Base-by-base conservation (phyloP, 495 filamentous ascomycete species). In the Xylaria flabelliformis region DNA sequence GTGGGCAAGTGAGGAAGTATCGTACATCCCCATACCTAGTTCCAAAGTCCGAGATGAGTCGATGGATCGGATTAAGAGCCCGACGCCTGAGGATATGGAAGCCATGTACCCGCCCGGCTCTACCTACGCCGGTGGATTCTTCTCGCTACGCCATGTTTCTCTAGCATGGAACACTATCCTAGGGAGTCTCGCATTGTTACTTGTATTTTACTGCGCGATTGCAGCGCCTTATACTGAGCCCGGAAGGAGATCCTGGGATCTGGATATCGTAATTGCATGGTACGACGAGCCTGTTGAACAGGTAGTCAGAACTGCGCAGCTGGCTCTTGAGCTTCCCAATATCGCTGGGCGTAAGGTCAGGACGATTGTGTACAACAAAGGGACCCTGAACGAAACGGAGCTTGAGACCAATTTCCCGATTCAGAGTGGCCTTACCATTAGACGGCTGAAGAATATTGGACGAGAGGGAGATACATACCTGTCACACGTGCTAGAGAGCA, bases 321-420 rank as follows among this genome's bases (percentile, higher is more conserved):
- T 72, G 6, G 63, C 41, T 41, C 62, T 67, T 19, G 62, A 72
- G 0, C 51, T 66, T 34, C 63, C 70, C 12, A 72, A 61, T 32
- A 44, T 72, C 17, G 51, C 70, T 29, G 70, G 51, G 39, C 70
- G 61, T 17, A 72, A 67, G 21, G 70, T 72, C 5, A 58, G 70
- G 26, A 72, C 70, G n/a, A 67, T 72, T 46, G 70, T 72, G 39
- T 72, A 72, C 42, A 72, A 72, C 53, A 72, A 72, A 61, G 70
- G 70, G 32, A 41, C 10, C 0, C 3, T 66, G 26, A 72, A 72
- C 42, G 70, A 72, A 51, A 72, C 70, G 12, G 63, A 72, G 17
- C 63, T 72, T 4, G 39, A 50, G 41, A 1, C 26, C 3, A 56
- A 59, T 34, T 72, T 72, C 51, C 70, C 70, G 15, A n/a, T 44